Base-by-base conservation (phyloP, 108 stramenopile species). In the Pseudonitzschia multiseries region DNA sequence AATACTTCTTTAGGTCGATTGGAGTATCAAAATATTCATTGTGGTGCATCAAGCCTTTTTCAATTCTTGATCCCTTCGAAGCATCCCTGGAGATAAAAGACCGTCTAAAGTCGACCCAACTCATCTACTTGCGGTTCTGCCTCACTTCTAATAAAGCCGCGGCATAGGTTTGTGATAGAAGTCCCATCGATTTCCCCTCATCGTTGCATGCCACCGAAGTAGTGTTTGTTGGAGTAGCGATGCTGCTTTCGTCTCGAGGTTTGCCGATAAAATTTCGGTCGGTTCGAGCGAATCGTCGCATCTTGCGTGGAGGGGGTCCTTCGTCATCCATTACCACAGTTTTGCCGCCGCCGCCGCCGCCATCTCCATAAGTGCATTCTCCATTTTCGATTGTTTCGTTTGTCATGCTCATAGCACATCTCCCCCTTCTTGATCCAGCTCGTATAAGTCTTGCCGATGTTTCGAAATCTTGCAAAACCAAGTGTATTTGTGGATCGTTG, bases 401-500 rank as follows among this genome's bases (percentile, higher is more conserved):
- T 33, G n/a, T 6, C 14, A 12, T 29, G 4, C 41, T 42, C 9
- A 5, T 43, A 41, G 33, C 14, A 33, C 18, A 31, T 21, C 53
- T 36, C 29, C 29, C 41, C 18, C 28, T 46, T 59, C 59, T 21
- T 18, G 65, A 69, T 24, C 54, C 54, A 2, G 51, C 68, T 32
- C 60, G 43, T 10, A 76, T 13, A 28, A 76, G 33, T 27, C 31
- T 13, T 29, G 75, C 75, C 42, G 75, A 76, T 33, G 68, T 76
- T 51, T 76, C 51, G 57, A 48, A 76, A 51, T 76, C 75, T 64
- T 76, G 75, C 56, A 75, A 42, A 18, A 75, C 66, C 65, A 75
- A 60, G 57, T 75, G 74, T n/a, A 75, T 62, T 21, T 64, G 72
- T 15, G 51, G 63, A 43, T 73, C 22, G 53, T 73, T 41, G 15